Evolutionary conservation across 768 basidiomycete genomes (phyloP), one percentile per base, ranked within the genome.

Genomic region (Suillus luteus): DNA sequence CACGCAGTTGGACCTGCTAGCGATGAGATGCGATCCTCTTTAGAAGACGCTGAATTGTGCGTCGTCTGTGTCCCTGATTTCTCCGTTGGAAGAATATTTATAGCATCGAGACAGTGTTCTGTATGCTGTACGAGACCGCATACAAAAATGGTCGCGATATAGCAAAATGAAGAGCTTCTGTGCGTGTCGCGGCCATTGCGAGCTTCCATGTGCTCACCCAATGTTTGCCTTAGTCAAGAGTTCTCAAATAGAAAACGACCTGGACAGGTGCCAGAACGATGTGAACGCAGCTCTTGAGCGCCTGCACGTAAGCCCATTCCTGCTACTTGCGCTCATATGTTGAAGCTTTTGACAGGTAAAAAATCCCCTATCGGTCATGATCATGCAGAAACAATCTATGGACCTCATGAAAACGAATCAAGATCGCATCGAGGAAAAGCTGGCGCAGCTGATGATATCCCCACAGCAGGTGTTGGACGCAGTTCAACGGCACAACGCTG

Each of bases 1-100:
- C 77, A 83, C 17, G 70, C 76, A 4, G 64, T 73, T 44, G 69
- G 72, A 40, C 65, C 83, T 54, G 76, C 75, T 48, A 80, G 83
- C 27, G 77, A 78, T 35, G 82, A 80, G 22, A 70, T 81, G 19
- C 74, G 72, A 54, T 72, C 73, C 46, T 70, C 76, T 14, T 75
- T 77, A 27, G 83, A 86, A 60, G 78, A 85, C 62, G 75, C 81
- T 35, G 75, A 76, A 64, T 73, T 69, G 85, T 85, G 70, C 65
- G 82, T 70, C 37, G 38, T 44, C 22, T 61, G 37, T n/a, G 0
- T 1, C 41, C 22, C 27, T 3, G 19, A 27, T 7, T 14, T 49
- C 14, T 2, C 11, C 24, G 59, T 65, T 60, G 60, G 19, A 58
- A 46, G 22, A 33, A 54, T 6, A 54, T 27, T 57, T 10, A 57